A percentile compares a stretch with the other conserved stretches of the same genome.
Conservation (phyloP, 2,329 filamentous ascomycete species). For the Trichoderma polysporum region DNA sequence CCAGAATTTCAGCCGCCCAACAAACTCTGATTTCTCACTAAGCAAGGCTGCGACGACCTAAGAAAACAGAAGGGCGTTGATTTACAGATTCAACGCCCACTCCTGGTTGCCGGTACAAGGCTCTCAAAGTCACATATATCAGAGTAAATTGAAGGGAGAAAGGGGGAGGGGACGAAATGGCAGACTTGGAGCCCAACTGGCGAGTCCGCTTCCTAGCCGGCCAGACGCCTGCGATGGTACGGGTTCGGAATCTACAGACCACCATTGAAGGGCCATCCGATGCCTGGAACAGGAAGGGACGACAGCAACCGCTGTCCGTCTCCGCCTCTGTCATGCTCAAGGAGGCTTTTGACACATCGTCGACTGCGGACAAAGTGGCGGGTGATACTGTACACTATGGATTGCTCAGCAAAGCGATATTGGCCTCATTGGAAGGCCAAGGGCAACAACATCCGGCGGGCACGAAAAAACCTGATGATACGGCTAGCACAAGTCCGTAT, state of each 20-base stretch:
- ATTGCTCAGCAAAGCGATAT: conserved; percentile 63
- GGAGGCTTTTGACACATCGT: conserved; percentile 56
- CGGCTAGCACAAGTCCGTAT: neutral
- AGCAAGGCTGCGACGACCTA: neutral
- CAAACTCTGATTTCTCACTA: conserved; percentile 3
- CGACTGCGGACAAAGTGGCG: conserved; percentile 59
- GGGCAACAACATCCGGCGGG: neutral
- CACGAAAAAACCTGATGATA: neutral
- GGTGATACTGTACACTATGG: conserved; percentile 77
- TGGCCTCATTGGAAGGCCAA: conserved; percentile 44
- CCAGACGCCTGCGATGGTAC: conserved; percentile 48
- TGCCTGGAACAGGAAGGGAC: conserved; percentile 63
- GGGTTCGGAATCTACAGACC: conserved; percentile 61
- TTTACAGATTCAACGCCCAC: neutral
- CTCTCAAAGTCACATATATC: neutral
- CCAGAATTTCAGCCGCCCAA: neutral
- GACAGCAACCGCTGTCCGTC: conserved; percentile 61
- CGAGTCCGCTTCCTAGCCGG: conserved; percentile 30
- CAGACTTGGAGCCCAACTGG: conserved; percentile 28
- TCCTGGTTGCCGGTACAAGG: neutral
- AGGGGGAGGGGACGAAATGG: conserved; percentile 16
- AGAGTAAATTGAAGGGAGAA: neutral
- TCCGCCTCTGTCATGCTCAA: conserved; percentile 60
- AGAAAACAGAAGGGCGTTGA: neutral
- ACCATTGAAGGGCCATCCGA: conserved; percentile 59